Percentiles rank a stretch among this genome's conserved stretches.
Conservation (phyloP, 2,329 filamentous ascomycete species). For the Epichloe coenophiala region DNA sequence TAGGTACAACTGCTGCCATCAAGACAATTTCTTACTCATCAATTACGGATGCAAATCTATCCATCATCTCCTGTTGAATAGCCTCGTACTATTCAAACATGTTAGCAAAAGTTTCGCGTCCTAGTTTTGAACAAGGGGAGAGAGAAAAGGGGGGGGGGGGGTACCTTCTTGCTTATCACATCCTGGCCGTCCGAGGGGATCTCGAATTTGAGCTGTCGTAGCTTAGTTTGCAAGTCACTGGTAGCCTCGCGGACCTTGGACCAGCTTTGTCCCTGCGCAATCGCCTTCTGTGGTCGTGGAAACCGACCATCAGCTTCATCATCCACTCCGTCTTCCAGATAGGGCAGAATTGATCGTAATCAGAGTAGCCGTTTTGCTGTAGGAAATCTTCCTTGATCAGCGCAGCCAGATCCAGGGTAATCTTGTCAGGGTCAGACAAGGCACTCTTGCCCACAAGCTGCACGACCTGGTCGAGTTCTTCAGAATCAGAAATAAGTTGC, state of each 20-base stretch:
- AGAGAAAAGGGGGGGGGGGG: background rate
- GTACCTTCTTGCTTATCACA: conserved; percentile 66
- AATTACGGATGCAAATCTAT: conserved; percentile 92
- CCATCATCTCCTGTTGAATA: conserved; percentile 80
- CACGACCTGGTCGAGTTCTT: conserved; percentile 96
- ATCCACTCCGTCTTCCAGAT: conserved; percentile 99
- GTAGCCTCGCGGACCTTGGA: conserved; percentile 85
- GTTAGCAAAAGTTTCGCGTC: background rate
- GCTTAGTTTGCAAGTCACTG: conserved; percentile 66
- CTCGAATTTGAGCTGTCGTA: conserved; percentile 96
- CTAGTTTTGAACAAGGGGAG: background rate
- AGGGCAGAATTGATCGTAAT: conserved; percentile 98
- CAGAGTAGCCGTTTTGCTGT: conserved; percentile 97
- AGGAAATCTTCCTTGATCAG: conserved; percentile 97
- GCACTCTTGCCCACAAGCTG: conserved; percentile 97
- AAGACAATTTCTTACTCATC: conserved; percentile 59
- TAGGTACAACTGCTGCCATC: conserved; percentile 1
- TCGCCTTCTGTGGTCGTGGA: conserved; percentile 92
- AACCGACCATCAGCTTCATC: conserved; percentile 99
- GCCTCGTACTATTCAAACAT: conserved; percentile 60
- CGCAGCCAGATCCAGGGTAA: conserved; percentile 82
- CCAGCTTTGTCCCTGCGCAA: conserved; percentile 86
- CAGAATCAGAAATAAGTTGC: conserved; percentile 85
- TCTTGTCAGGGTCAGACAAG: conserved; percentile 93
- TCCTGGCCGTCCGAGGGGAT: conserved; percentile 76